phyloP scores from a whole-genome alignment of 2,329 filamentous ascomycete species.

The Ploettnerulaceae sp. region DNA sequence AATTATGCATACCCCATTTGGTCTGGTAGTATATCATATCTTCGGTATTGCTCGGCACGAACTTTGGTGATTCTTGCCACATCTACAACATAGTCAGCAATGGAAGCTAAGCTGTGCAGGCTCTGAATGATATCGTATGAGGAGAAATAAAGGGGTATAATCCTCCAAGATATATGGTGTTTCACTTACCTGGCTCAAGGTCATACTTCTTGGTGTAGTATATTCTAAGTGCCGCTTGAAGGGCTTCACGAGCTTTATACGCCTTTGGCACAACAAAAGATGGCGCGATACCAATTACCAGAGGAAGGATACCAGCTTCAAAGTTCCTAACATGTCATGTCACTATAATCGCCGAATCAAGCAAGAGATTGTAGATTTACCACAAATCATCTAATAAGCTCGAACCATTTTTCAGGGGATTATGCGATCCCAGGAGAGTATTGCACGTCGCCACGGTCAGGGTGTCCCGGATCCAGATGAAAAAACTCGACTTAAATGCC shows the following conservation, averaged over 20 bases:
- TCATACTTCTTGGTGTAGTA: constrained; percentile 34
- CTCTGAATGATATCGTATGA: too few species aligned
- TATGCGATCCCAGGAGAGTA: constrained; percentile 41
- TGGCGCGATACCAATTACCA: constrained; percentile 32
- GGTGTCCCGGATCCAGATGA: constrained; percentile 36
- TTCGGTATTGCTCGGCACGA: too few species aligned
- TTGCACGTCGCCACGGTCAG: constrained; percentile 38
- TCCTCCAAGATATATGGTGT: too few species aligned
- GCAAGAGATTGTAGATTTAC: constrained; percentile 22
- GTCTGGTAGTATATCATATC: too few species aligned
- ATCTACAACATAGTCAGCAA: too few species aligned
- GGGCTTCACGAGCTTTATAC: constrained; percentile 34
- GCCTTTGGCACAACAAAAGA: constrained; percentile 32
- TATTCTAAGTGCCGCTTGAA: constrained; percentile 33
- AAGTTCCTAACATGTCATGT: constrained; percentile 24
- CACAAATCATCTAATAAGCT: constrained; percentile 38
- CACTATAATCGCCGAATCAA: not conserved
- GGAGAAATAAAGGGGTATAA: not conserved
- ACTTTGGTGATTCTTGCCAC: too few species aligned
- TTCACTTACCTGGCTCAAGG: constrained; percentile 28
- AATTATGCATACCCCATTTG: too few species aligned
- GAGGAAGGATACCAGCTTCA: constrained; percentile 25
- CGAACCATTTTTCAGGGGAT: constrained; percentile 38
- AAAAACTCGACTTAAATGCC: constrained; percentile 37
- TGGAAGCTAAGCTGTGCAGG: too few species aligned